These are phyloP conservation scores for Sporothrix brunneoviolacea DNA, from an alignment of 2,329 filamentous ascomycete genomes.

Conservation along the genomic window DNA sequence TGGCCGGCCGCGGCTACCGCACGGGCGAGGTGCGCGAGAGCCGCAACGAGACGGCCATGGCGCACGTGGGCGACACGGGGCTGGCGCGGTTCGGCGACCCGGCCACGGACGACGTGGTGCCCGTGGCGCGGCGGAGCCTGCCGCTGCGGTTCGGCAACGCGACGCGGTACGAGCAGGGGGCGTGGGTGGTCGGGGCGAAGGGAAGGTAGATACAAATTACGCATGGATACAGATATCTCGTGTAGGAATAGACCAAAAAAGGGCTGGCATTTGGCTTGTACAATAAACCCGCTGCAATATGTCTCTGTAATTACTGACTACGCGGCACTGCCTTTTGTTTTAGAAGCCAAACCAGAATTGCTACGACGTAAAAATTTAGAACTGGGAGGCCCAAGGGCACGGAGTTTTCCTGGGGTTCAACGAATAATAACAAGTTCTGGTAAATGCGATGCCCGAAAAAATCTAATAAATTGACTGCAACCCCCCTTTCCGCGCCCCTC, in stretches of 20 bases:
- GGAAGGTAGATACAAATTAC: neutral
- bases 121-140: neutral
- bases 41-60: conserved; percentile 7
- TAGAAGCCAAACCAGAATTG: too few species aligned
- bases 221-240: neutral
- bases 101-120: conserved; percentile 3
- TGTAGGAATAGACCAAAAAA: neutral
- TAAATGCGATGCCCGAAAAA: too few species aligned
- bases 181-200: neutral
- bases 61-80: conserved; percentile 20
- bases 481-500: too few species aligned
- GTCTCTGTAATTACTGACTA: too few species aligned
- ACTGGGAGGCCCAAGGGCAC: too few species aligned
- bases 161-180: conserved; percentile 3
- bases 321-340: too few species aligned
- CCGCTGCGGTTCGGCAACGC: conserved; percentile 16
- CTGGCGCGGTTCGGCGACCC: conserved; percentile 17
- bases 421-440: too few species aligned
- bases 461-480: too few species aligned
- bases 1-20: conserved; percentile 23
- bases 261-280: too few species aligned
- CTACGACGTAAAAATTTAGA: too few species aligned
- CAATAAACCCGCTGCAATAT: too few species aligned
- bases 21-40: neutral
- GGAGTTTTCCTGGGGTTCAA: too few species aligned